Conservation (phyloP, 2,329 filamentous ascomycete genomes). For the Alternaria ventricosa region DNA sequence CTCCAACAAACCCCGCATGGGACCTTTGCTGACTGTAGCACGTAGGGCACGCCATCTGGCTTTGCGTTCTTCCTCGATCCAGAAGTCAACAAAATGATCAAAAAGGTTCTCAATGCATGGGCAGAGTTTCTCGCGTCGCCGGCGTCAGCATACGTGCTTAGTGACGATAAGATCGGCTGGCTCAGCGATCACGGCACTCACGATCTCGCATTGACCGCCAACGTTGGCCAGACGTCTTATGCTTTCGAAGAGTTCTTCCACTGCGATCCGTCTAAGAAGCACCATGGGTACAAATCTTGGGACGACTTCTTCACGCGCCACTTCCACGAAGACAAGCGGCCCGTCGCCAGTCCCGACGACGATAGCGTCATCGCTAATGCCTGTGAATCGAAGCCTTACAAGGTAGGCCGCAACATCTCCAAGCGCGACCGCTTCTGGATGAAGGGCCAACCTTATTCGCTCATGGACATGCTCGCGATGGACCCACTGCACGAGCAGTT, state of each 20-base stretch:
- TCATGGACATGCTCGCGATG: slow-evolving; percentile 67
- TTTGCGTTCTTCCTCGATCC: slow-evolving; percentile 56
- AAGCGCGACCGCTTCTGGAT: slow-evolving; percentile 70
- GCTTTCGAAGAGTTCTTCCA: slow-evolving; percentile 67
- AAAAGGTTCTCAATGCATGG: slow-evolving; percentile 60
- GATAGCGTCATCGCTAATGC: slow-evolving; percentile 64
- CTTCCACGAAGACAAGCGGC: slow-evolving; percentile 62
- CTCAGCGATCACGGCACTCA: slow-evolving; percentile 49
- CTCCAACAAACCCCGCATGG: slow-evolving; percentile 14
- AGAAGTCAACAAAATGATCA: slow-evolving; percentile 55
- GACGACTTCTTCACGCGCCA: slow-evolving; percentile 72
- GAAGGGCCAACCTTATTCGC: slow-evolving; percentile 72
- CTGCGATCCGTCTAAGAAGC: slow-evolving; percentile 62
- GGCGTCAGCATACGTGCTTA: slow-evolving; percentile 48
- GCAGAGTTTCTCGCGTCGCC: slow-evolving; percentile 45
- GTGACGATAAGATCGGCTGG: slow-evolving; percentile 48
- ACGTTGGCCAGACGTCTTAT: slow-evolving; percentile 31
- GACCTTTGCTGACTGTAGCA: not conserved
- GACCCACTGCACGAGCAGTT: slow-evolving; percentile 63
- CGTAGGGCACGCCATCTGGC: slow-evolving; percentile 50
- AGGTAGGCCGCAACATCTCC: slow-evolving; percentile 58
- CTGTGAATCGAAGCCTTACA: slow-evolving; percentile 69
- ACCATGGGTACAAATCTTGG: slow-evolving; percentile 71
- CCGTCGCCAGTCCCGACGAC: slow-evolving; percentile 64
- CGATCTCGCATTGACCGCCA: slow-evolving; percentile 35